These are phyloP conservation scores for Rhodotorula diobovata DNA, from an alignment of 768 basidiomycete species.

Conservation along the genomic window DNA sequence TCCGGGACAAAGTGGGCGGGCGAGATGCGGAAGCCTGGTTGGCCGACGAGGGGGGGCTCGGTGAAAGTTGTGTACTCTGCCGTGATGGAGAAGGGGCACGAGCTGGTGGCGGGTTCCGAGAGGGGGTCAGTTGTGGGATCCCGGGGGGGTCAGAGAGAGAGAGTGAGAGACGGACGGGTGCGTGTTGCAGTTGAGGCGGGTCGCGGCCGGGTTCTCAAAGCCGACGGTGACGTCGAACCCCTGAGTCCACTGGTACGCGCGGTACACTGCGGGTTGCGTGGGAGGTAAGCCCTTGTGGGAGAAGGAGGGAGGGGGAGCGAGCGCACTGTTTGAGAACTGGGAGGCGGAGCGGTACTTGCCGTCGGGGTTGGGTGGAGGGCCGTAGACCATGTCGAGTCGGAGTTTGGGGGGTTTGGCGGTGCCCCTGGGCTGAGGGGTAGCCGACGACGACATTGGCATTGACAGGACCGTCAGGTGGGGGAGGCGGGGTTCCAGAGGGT, in stretches of 20 bases:
- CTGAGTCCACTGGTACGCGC: conserved; percentile 5
- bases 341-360: neutral
- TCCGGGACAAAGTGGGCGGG: neutral
- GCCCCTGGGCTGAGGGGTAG: too few relatives aligned
- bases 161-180: neutral
- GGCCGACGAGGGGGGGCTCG: neutral
- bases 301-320: too few relatives aligned
- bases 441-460: neutral
- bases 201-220: neutral
- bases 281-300: too few relatives aligned
- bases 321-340: too few relatives aligned
- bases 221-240: neutral
- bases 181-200: neutral
- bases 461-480: too few relatives aligned
- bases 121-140: too few relatives aligned
- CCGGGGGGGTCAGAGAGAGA: neutral
- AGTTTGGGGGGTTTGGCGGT: neutral
- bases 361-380: neutral
- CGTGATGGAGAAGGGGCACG: conserved; percentile 15
- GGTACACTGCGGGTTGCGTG: neutral
- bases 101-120: neutral
- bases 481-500: too few relatives aligned
- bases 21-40: conserved; percentile 2
- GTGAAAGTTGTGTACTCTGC: conserved; percentile 11
- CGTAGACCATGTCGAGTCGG: neutral